phyloP scores from a whole-genome alignment of 2,329 filamentous ascomycete genomes.

The Fusarium paranaense region DNA sequence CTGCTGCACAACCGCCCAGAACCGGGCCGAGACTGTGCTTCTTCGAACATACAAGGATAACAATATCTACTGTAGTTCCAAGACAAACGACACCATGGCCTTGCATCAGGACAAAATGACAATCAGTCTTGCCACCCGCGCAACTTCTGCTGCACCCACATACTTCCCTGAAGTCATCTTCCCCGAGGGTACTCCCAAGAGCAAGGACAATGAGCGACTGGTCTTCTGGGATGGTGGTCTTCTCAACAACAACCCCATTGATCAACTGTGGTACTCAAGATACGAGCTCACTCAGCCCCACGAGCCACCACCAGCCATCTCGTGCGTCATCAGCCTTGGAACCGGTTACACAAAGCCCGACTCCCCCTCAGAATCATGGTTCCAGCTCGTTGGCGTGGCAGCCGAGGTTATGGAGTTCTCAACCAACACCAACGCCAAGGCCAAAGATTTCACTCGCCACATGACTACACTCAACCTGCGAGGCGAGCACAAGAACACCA shows the following conservation, averaged over 20 bases:
- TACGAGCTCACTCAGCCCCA: conserved; percentile 27
- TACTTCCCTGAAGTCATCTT: conserved; percentile 33
- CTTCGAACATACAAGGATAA: conserved; percentile 25
- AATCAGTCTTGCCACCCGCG: conserved; percentile 32
- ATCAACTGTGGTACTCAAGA: conserved; percentile 35
- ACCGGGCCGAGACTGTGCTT: conserved; percentile 30
- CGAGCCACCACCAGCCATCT: background rate
- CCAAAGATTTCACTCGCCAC: conserved; percentile 33
- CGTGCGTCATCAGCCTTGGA: conserved; percentile 27
- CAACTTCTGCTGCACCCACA: conserved; percentile 32
- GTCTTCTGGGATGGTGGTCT: conserved; percentile 35
- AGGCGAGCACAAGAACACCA: conserved; percentile 14
- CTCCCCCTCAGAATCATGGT: conserved; percentile 10
- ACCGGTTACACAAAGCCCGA: conserved; percentile 24
- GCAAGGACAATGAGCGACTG: background rate
- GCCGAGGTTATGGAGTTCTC: conserved; percentile 34
- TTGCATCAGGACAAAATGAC: conserved; percentile 22
- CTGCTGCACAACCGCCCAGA: conserved; percentile 23
- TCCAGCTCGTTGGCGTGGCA: conserved; percentile 21
- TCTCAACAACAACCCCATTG: conserved; percentile 36
- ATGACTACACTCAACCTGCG: conserved; percentile 10
- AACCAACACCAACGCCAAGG: conserved; percentile 36
- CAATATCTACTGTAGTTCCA: conserved; percentile 20
- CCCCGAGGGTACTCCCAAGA: conserved; percentile 3
- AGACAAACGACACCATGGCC: conserved; percentile 17